phyloP scores from a whole-genome alignment of 2,329 filamentous ascomycete genomes.

The Calonectria leucothoes region DNA sequence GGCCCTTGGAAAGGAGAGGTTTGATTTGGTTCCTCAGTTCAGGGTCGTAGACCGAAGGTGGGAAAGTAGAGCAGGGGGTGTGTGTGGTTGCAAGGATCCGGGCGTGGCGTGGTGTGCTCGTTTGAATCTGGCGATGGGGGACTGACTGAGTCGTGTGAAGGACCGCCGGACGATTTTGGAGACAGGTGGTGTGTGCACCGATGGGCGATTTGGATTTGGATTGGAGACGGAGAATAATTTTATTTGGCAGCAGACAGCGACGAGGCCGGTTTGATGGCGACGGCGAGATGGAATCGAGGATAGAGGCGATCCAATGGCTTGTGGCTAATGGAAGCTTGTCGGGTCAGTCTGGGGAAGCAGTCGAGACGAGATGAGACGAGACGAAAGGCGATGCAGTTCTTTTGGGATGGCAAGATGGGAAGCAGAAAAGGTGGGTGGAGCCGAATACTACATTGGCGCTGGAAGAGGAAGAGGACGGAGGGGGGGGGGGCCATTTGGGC shows the following conservation, averaged over 20 bases:
- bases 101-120: conserved; percentile 41
- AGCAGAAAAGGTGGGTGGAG: conserved; percentile 8
- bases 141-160: conserved; percentile 15
- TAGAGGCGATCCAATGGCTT: background rate
- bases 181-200: background rate
- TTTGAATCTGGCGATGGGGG: conserved; percentile 28
- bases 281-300: background rate
- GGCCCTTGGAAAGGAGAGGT: conserved; percentile 38
- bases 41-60: conserved; percentile 33
- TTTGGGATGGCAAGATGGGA: conserved; percentile 1
- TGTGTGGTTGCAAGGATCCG: conserved; percentile 41
- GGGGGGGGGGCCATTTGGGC: background rate
- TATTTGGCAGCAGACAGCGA: background rate
- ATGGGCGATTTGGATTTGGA: background rate
- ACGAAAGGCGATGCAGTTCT: conserved; percentile 5
- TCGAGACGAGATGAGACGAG: conserved; percentile 10
- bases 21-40: conserved; percentile 27
- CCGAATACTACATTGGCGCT: background rate
- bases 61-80: conserved; percentile 42
- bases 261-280: background rate
- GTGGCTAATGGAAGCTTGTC: background rate
- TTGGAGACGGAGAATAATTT: background rate
- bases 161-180: conserved; percentile 26
- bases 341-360: background rate
- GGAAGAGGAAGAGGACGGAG: conserved; percentile 7